Base-by-base conservation (phyloP, 768 basidiomycete genomes). In the Boletus insuetus region DNA sequence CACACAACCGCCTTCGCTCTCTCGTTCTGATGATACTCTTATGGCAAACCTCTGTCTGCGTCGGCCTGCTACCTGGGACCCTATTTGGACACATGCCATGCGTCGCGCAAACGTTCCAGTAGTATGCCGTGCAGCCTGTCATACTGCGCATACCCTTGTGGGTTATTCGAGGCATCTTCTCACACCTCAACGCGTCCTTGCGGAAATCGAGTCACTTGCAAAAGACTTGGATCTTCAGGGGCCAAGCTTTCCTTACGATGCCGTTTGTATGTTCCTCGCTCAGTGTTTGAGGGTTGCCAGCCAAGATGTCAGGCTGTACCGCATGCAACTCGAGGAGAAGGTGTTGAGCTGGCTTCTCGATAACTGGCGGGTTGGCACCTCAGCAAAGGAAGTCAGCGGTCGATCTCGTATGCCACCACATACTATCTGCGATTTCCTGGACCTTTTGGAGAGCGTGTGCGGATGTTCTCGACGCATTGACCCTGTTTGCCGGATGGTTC, bases 171-270 rank as follows among this genome's bases (percentile, higher is more conserved):
- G 69, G 55, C 59, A 63, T 49, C 62, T 81, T 50, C 74, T 91
- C 22, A 76, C 82, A 4, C 71, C 82, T 14, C 82, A 84, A 37
- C 80, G 80, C 14, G 73, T 88, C 43, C 75, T 90, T 14, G 64
- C 73, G 3, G 93, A 95, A 66, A 84, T 98, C 46, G 93, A 94
- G 66, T 76, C 78, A 0, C 75, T 98, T 45, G 81, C 85, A 2
- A 87, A 86, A 58, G 91, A 96, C 58, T 76, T 99, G 54, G 88
- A 92, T 59, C 81, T 97, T 16, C 96, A 98, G 72, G 95, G 94
- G 0, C 94, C 95, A 3, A 74, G 84, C 14, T 86, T 82, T 63
- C 93, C 94, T 0, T 89, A 81, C 63, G 97, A 99, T 65, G 85
- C 95, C 1, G 92, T 96, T 38, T 97, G 95, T 75, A 75, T 77